A percentile compares a stretch with the other conserved stretches of the same genome.
Evolutionary conservation across 75 land plant species (phyloP).

Genomic region (Pinus tabuliformis): DNA sequence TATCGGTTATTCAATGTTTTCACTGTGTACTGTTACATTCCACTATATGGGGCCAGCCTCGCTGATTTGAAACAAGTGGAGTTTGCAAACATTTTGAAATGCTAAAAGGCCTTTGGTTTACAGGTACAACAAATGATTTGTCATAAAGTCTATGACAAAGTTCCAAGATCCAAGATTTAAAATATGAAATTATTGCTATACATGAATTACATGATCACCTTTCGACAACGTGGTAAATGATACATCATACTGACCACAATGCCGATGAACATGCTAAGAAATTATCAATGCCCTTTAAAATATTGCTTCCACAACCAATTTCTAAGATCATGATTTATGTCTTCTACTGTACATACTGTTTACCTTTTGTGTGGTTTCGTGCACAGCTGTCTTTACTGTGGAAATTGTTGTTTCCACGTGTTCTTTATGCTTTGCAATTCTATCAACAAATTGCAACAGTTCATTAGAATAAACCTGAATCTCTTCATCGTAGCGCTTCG

Average conservation of each 20-base stretch:
- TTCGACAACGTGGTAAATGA: too few relatives aligned
- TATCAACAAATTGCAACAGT: conserved; percentile 33
- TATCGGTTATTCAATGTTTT: not conserved
- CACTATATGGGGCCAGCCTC: not conserved
- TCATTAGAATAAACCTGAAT: conserved; percentile 28
- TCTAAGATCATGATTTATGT: not conserved
- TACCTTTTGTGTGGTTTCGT: conserved; percentile 20
- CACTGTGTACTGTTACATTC: not conserved
- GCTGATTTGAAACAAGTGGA: not conserved
- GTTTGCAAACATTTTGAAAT: not conserved
- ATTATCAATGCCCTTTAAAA: not conserved
- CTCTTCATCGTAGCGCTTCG: conserved; percentile 31
- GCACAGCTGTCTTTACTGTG: conserved; percentile 18
- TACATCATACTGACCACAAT: too few relatives aligned
- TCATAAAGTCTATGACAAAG: not conserved
- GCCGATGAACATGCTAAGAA: not conserved
- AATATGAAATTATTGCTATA: not conserved
- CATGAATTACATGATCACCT: not conserved
- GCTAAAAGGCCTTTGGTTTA: not conserved
- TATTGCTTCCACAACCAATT: not conserved
- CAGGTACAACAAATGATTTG: not conserved
- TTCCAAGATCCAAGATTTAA: not conserved
- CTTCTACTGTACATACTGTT: not conserved
- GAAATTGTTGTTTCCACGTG: conserved; percentile 21
- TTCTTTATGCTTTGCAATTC: conserved; percentile 40